Conservation (phyloP, 352 stramenopile species). For the Blastocystis sp. region DNA sequence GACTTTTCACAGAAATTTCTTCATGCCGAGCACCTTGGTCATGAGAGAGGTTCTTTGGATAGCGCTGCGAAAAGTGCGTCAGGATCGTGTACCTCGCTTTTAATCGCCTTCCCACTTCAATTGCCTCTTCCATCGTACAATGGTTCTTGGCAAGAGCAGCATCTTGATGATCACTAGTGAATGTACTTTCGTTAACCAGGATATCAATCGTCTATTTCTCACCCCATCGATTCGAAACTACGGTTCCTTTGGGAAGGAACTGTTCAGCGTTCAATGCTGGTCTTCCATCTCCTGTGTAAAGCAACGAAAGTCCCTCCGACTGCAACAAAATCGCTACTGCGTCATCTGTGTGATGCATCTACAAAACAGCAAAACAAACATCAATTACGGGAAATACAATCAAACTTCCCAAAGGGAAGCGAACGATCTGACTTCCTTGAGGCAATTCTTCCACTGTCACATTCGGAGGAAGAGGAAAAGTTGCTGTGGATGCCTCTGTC, state of each 20-base stretch:
- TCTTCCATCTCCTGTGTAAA: slow-evolving; percentile 56
- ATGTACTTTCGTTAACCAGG: slow-evolving; percentile 61
- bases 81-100: not conserved
- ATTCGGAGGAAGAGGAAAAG: not conserved
- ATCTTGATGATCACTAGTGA: not conserved
- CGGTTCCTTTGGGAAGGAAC: not conserved
- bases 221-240: not conserved
- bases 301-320: not conserved
- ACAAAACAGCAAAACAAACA: not conserved
- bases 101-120: not conserved
- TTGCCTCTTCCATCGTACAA: slow-evolving; percentile 43
- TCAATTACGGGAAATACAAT: not conserved
- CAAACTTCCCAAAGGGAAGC: not conserved
- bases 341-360: slow-evolving; percentile 55
- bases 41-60: slow-evolving; percentile 34
- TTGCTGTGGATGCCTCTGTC: not conserved
- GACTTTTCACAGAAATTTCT: not conserved
- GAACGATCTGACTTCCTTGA: not conserved
- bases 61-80: slow-evolving; percentile 62
- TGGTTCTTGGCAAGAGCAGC: slow-evolving; percentile 46
- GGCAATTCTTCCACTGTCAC: not conserved
- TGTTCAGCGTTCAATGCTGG: not conserved
- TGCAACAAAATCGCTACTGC: not conserved
- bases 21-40: not conserved
- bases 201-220: not conserved